Conservation (phyloP, 306 rosid genomes). For the Malus asiatica region DNA sequence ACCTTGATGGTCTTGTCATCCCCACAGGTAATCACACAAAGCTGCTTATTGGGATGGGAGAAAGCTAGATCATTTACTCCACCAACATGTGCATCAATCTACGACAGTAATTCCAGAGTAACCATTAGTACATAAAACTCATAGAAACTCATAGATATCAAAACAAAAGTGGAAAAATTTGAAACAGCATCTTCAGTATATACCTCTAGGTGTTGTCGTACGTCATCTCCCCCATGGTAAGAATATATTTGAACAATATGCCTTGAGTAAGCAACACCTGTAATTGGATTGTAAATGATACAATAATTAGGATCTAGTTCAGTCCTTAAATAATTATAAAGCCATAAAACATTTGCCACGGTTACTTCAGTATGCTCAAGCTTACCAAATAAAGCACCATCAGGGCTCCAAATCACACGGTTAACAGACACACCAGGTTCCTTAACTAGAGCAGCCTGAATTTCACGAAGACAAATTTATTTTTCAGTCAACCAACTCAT, state of each 20-base stretch:
- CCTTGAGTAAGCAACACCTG: slow-evolving; percentile 95
- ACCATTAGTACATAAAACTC: background rate
- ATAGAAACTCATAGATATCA: background rate
- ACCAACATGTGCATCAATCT: slow-evolving; percentile 98
- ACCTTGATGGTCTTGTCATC: slow-evolving; percentile 96
- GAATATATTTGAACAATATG: slow-evolving; percentile 94
- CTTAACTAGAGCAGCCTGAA: slow-evolving; percentile 88
- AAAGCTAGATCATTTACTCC: slow-evolving; percentile 97
- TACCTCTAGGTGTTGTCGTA: slow-evolving; percentile 84
- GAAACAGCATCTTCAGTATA: background rate
- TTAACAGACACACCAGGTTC: slow-evolving; percentile 92
- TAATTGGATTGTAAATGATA: slow-evolving; percentile 8
- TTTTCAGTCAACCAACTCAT: slow-evolving; percentile 9
- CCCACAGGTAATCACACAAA: slow-evolving; percentile 93
- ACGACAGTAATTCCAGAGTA: slow-evolving; percentile 13
- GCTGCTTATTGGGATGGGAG: slow-evolving; percentile 92
- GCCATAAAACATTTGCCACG: slow-evolving; percentile 6
- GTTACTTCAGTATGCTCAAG: slow-evolving; percentile 13
- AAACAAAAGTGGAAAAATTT: background rate
- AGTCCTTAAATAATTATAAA: background rate
- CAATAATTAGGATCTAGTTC: slow-evolving; percentile 3
- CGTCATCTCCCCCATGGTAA: slow-evolving; percentile 64
- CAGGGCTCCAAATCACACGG: slow-evolving; percentile 98
- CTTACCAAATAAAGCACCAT: slow-evolving; percentile 88
- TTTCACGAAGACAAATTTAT: slow-evolving; percentile 21